These are phyloP conservation scores for Mucor sp. DNA, from an alignment of 371 early-diverging fungal species.

Conservation along the genomic window DNA sequence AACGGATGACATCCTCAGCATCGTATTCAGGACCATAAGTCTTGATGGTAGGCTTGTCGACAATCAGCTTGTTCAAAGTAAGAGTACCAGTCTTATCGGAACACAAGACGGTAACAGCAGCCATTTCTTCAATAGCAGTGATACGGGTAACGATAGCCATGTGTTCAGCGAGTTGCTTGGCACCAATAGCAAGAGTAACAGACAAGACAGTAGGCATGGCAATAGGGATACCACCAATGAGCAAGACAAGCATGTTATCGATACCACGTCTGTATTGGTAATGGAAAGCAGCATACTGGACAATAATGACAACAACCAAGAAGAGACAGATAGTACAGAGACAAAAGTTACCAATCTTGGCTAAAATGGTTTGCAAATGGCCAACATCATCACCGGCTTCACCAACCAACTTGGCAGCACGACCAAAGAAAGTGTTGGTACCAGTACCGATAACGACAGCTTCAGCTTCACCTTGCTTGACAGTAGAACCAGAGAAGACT, in stretches of 20 bases:
- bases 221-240: constrained; percentile 81
- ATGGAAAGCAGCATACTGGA: constrained; percentile 80
- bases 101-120: constrained; percentile 92
- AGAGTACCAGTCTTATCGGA: constrained; percentile 97
- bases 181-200: constrained; percentile 92
- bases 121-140: constrained; percentile 90
- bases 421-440: constrained; percentile 86
- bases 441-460: constrained; percentile 89
- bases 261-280: constrained; percentile 69
- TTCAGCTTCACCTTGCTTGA: constrained; percentile 91
- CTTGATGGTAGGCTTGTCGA: constrained; percentile 67
- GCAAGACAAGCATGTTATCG: constrained; percentile 73
- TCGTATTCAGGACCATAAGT: constrained; percentile 53
- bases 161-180: constrained; percentile 89
- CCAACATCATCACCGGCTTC: constrained; percentile 81
- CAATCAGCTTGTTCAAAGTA: constrained; percentile 89
- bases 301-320: constrained; percentile 78
- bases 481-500: constrained; percentile 79
- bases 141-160: constrained; percentile 90
- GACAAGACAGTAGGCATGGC: constrained; percentile 85
- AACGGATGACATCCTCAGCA: constrained; percentile 60
- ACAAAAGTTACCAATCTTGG: constrained; percentile 90
- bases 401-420: constrained; percentile 82
- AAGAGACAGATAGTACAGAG: constrained; percentile 67
- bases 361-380: constrained; percentile 87